Evolutionary conservation across 2,329 filamentous ascomycete genomes (phyloP).

Genomic region (Aotearoamyces nothofagi): DNA sequence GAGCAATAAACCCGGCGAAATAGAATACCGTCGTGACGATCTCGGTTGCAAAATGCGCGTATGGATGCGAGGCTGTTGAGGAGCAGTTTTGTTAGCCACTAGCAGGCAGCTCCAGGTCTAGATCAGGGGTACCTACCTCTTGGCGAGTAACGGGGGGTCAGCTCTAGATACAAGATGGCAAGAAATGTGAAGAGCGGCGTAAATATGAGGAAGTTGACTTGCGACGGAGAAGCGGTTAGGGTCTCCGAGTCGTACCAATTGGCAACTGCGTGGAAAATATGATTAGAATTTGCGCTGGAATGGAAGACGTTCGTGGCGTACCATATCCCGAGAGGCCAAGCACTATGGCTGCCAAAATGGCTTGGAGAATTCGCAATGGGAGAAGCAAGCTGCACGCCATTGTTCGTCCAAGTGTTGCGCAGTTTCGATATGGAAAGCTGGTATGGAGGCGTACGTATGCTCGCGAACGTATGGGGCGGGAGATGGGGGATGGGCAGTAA

Average conservation of each 20-base stretch:
- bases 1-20: constrained; percentile 42
- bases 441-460: too few species aligned
- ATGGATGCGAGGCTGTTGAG: constrained; percentile 28
- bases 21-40: constrained; percentile 37
- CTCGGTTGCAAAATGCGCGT: constrained; percentile 32
- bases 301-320: constrained; percentile 18
- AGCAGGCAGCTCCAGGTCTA: background rate
- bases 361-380: constrained; percentile 28
- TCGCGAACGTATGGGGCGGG: too few species aligned
- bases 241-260: constrained; percentile 45
- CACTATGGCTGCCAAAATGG: constrained; percentile 27
- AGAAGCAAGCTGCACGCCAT: background rate
- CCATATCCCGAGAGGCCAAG: constrained; percentile 33
- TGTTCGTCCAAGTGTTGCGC: too few species aligned
- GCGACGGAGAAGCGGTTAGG: constrained; percentile 33
- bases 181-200: constrained; percentile 36
- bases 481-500: too few species aligned
- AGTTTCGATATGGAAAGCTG: too few species aligned
- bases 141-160: constrained; percentile 29
- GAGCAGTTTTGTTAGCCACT: background rate
- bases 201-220: constrained; percentile 43
- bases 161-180: constrained; percentile 37
- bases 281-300: background rate
- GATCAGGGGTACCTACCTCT: constrained; percentile 19
- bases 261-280: constrained; percentile 29